Percentiles rank a stretch among this genome's conserved stretches.
phyloP scores from a whole-genome alignment of 805 yeast species.

The Sugiyamaella marilandica region DNA sequence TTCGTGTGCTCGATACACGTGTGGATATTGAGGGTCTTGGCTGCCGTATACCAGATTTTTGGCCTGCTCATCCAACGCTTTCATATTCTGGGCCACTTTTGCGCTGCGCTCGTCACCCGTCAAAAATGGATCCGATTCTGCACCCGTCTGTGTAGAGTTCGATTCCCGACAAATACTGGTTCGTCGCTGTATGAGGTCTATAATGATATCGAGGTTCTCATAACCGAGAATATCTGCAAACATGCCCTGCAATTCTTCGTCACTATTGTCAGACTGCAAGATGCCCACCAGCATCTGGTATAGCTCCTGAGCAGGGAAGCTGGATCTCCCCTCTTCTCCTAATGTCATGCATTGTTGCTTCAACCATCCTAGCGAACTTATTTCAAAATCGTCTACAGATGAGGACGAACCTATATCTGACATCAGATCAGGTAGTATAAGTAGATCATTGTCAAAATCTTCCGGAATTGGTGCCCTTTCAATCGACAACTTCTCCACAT shows the following conservation, averaged over 20 bases:
- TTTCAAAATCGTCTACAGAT: not conserved
- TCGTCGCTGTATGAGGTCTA: constrained; percentile 48
- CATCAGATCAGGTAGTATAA: constrained; percentile 1
- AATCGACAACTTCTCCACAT: not conserved
- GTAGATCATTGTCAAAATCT: constrained; percentile 9
- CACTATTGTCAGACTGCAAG: constrained; percentile 31
- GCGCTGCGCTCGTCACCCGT: constrained; percentile 21
- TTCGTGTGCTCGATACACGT: constrained; percentile 71
- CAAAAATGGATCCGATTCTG: constrained; percentile 3
- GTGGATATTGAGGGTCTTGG: constrained; percentile 54
- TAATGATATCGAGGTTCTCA: constrained; percentile 77
- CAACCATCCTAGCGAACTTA: not conserved
- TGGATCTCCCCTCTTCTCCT: not conserved
- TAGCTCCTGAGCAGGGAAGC: constrained; percentile 8
- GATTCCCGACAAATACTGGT: constrained; percentile 6
- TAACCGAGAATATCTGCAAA: constrained; percentile 80
- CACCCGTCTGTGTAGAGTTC: not conserved
- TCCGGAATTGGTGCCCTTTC: not conserved
- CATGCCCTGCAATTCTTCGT: constrained; percentile 62
- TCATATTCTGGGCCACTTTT: constrained; percentile 22
- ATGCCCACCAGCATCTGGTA: constrained; percentile 10
- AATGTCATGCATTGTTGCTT: not conserved
- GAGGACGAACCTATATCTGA: not conserved
- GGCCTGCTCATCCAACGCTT: constrained; percentile 19
- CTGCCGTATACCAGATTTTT: constrained; percentile 3